Evolutionary conservation across 495 filamentous ascomycete genomes (phyloP).

Genomic region (Aspergillus nanangensis): DNA sequence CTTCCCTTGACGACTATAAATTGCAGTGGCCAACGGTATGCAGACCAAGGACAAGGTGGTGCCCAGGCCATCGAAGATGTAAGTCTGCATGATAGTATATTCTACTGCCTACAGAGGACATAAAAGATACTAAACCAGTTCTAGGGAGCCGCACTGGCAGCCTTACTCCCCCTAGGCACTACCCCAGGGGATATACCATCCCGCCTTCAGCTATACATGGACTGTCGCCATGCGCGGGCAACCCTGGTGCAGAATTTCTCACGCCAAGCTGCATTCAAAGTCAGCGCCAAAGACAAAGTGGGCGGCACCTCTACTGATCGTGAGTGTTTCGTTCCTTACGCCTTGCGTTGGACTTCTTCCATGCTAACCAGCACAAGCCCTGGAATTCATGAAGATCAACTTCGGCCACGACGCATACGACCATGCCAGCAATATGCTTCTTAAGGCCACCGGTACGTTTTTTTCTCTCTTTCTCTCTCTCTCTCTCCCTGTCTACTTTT

Average conservation of each 20-base stretch:
- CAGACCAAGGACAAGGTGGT: slow-evolving; percentile 2
- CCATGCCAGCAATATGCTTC: neutral
- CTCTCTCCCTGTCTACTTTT: neutral
- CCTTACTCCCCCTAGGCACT: slow-evolving; percentile 1
- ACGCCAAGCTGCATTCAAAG: neutral
- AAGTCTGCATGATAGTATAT: neutral
- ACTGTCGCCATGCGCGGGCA: neutral
- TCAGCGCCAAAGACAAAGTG: neutral
- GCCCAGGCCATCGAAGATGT: slow-evolving; percentile 5
- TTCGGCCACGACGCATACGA: slow-evolving; percentile 3
- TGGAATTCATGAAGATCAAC: slow-evolving; percentile 1
- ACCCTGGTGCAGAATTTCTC: neutral
- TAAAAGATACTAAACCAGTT: no score
- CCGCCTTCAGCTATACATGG: slow-evolving; percentile 2
- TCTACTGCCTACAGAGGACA: neutral
- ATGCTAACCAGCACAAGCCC: neutral
- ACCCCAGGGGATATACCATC: neutral
- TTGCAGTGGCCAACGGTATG: neutral
- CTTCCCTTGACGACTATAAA: neutral
- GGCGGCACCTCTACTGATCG: slow-evolving; percentile 1
- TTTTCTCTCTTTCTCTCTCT: neutral
- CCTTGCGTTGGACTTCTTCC: neutral
- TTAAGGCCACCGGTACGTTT: neutral
- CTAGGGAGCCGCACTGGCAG: neutral
- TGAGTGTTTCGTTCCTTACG: neutral